A percentile compares a stretch with the other conserved stretches of the same genome.
Conservation (phyloP, 805 yeast species). For the Brettanomyces anomalus region DNA sequence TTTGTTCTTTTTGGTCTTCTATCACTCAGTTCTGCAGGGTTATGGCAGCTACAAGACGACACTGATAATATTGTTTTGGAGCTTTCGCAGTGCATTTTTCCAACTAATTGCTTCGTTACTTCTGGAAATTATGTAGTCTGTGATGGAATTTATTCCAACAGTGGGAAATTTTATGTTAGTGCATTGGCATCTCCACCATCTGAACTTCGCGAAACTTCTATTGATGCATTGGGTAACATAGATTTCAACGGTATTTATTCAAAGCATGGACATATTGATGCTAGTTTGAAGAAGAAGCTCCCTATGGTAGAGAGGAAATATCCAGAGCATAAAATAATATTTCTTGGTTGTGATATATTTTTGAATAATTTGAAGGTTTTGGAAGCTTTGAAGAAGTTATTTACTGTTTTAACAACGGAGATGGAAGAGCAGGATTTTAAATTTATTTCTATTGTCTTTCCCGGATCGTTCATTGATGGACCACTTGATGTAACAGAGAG, state of each 20-base stretch:
- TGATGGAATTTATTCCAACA: constrained; percentile 76
- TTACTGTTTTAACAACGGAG: constrained; percentile 43
- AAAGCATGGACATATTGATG: constrained; percentile 46
- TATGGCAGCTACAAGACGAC: constrained; percentile 73
- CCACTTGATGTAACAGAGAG: constrained; percentile 53
- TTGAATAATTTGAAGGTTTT: constrained; percentile 52
- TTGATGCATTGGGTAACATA: constrained; percentile 67
- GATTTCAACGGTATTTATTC: constrained; percentile 42
- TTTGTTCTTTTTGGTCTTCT: constrained; percentile 77
- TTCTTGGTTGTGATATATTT: constrained; percentile 68
- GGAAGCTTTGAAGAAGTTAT: constrained; percentile 58
- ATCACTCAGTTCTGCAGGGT: constrained; percentile 51
- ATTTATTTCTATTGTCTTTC: constrained; percentile 52
- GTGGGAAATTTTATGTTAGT: constrained; percentile 64
- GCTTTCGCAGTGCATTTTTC: constrained; percentile 49
- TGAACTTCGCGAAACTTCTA: constrained; percentile 58
- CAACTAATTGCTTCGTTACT: constrained; percentile 56
- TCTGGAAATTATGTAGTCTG: constrained; percentile 72
- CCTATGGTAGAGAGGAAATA: constrained; percentile 43
- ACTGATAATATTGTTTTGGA: constrained; percentile 68
- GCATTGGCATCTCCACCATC: constrained; percentile 83
- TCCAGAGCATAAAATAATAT: constrained; percentile 47
- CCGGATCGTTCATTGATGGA: constrained; percentile 69
- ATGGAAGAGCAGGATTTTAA: constrained; percentile 23
- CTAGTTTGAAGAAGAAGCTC: constrained; percentile 45